phyloP scores from a whole-genome alignment of 768 basidiomycete genomes.

The Mycena maculata region DNA sequence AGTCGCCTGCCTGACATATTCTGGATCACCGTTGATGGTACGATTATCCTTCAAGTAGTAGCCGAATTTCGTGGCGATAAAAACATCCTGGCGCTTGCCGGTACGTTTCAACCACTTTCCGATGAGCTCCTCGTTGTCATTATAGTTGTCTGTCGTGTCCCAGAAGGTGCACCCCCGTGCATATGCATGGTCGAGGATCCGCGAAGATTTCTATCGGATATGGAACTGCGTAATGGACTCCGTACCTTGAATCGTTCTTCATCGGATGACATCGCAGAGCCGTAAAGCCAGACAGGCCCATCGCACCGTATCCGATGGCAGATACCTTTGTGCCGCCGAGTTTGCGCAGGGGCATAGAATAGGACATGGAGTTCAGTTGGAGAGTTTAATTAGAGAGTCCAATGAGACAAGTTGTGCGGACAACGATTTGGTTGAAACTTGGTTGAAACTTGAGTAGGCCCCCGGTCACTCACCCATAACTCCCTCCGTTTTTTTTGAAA shows the following conservation, averaged over 20 bases:
- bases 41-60: conserved; percentile 21
- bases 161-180: conserved; percentile 55
- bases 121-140: conserved; percentile 47
- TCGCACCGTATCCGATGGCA: conserved; percentile 46
- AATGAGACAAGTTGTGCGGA: no score
- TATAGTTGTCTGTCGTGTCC: conserved; percentile 59
- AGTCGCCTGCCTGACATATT: conserved; percentile 42
- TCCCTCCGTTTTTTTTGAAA: no score
- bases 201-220: neutral
- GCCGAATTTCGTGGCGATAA: conserved; percentile 63
- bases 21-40: conserved; percentile 44
- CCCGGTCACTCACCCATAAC: no score
- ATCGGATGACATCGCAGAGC: conserved; percentile 23
- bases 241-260: conserved; percentile 43
- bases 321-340: conserved; percentile 38
- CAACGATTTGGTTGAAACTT: no score
- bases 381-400: no score
- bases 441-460: no score
- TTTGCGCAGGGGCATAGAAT: conserved; percentile 16
- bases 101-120: conserved; percentile 46
- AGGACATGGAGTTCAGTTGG: no score
- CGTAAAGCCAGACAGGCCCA: conserved; percentile 44
- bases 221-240: neutral
- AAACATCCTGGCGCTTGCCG: conserved; percentile 45
- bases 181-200: conserved; percentile 50